phyloP scores from a whole-genome alignment of 306 rosid species.

The Fragaria nilgerrensis region DNA sequence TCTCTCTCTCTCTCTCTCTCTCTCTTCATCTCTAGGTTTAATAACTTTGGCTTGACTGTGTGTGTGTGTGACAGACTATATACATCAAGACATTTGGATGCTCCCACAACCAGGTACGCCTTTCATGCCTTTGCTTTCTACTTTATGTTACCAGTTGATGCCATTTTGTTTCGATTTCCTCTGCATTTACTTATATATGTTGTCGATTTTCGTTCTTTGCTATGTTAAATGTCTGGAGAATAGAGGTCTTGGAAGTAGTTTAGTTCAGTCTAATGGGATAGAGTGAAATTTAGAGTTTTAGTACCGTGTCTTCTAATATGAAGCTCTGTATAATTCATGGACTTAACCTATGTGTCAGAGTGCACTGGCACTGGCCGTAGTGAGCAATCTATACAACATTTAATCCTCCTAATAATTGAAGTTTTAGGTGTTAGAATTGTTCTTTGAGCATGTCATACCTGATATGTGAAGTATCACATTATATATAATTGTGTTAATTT shows the following conservation, averaged over 20 bases:
- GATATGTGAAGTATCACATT: background rate
- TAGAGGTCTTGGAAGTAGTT: background rate
- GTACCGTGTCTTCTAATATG: background rate
- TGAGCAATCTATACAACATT: background rate
- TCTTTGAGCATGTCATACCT: background rate
- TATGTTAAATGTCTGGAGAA: background rate
- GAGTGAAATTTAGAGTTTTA: background rate
- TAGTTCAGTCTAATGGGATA: background rate
- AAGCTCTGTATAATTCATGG: background rate
- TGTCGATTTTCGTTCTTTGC: background rate
- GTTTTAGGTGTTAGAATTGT: background rate
- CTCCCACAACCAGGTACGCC: constrained; percentile 79
- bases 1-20: background rate
- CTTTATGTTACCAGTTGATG: background rate
- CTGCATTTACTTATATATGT: background rate
- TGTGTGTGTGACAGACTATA: constrained; percentile 49
- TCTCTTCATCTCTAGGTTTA: background rate
- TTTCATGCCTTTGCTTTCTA: background rate
- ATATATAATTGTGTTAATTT: background rate
- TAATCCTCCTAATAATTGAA: background rate
- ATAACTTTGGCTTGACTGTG: background rate
- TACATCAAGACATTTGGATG: constrained; percentile 91
- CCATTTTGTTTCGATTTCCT: background rate
- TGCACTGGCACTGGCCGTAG: background rate
- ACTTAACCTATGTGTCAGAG: background rate